Percentiles rank a stretch among this genome's conserved stretches.
Conservation (phyloP, 208 protist species). For the Perkinsela sp. region DNA sequence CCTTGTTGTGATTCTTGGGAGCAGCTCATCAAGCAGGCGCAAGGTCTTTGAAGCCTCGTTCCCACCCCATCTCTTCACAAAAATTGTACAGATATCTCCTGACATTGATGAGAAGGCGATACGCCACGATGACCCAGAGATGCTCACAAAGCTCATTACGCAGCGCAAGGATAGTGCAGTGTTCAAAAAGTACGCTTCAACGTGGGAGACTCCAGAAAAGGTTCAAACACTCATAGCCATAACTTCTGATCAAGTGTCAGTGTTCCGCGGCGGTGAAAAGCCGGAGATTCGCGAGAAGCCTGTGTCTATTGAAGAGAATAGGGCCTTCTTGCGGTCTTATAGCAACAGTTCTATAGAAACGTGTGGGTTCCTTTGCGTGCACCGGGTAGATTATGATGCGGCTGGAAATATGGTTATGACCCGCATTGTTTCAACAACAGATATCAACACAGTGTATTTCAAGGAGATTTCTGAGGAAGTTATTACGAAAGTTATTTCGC, state of each 20-base stretch:
- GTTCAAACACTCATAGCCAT: conserved; percentile 15
- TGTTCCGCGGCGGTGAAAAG: conserved; percentile 13
- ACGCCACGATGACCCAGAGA: conserved; percentile 14
- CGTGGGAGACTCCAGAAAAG: conserved; percentile 2
- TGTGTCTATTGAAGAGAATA: conserved; percentile 11
- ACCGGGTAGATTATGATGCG: conserved; percentile 9
- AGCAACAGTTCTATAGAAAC: conserved; percentile 20
- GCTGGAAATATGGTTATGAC: background rate
- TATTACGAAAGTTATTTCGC: conserved; percentile 17
- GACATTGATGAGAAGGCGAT: conserved; percentile 47
- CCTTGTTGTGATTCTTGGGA: background rate
- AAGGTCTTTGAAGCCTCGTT: background rate
- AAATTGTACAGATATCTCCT: conserved; percentile 13
- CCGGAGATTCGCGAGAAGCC: conserved; percentile 48
- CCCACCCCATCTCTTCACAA: background rate
- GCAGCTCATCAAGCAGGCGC: background rate
- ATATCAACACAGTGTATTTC: conserved; percentile 30
- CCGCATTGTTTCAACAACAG: conserved; percentile 8
- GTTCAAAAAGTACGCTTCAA: conserved; percentile 5
- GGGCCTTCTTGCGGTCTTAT: conserved; percentile 22
- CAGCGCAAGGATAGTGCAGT: conserved; percentile 11
- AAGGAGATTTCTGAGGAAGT: conserved; percentile 12
- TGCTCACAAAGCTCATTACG: conserved; percentile 16
- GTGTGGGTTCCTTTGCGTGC: conserved; percentile 22
- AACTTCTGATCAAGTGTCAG: conserved; percentile 45